These are phyloP conservation scores for Beauveria pseudobassiana DNA, from an alignment of 2,329 filamentous ascomycete genomes.

Conservation along the genomic window DNA sequence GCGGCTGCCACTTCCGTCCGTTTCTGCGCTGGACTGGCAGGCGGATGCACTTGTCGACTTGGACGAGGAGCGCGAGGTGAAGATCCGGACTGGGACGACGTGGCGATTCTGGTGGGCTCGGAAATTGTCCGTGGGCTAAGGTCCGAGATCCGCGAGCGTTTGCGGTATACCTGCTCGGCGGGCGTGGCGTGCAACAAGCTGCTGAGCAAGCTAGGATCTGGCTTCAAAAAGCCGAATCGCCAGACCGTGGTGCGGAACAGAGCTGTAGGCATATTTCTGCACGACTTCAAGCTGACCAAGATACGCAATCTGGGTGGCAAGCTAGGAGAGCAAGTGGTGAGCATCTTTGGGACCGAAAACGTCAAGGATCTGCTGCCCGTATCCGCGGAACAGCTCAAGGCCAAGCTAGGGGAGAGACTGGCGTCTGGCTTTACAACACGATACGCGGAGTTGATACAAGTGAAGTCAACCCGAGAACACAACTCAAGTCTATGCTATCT, in stretches of 20 bases:
- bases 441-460: slow-evolving; percentile 80
- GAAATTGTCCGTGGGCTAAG: slow-evolving; percentile 80
- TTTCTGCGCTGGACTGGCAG: slow-evolving; percentile 72
- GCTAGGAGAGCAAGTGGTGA: slow-evolving; percentile 76
- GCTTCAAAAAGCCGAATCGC: slow-evolving; percentile 84
- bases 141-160: slow-evolving; percentile 54
- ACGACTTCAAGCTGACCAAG: slow-evolving; percentile 85
- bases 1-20: slow-evolving; percentile 59
- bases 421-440: slow-evolving; percentile 74
- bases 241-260: slow-evolving; percentile 91
- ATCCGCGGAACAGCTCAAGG: slow-evolving; percentile 67
- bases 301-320: slow-evolving; percentile 94
- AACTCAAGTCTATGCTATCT: slow-evolving; percentile 96
- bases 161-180: slow-evolving; percentile 87
- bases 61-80: slow-evolving; percentile 66
- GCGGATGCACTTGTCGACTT: slow-evolving; percentile 76
- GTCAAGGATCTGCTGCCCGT: slow-evolving; percentile 69
- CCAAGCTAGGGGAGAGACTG: slow-evolving; percentile 78
- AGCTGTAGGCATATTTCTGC: slow-evolving; percentile 71
- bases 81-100: slow-evolving; percentile 94
- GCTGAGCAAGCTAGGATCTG: slow-evolving; percentile 87
- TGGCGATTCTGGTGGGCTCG: slow-evolving; percentile 77
- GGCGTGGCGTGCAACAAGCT: slow-evolving; percentile 90
- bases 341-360: slow-evolving; percentile 72
- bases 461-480: slow-evolving; percentile 83